Percentiles rank a stretch among this genome's conserved stretches.
Evolutionary conservation across 73 alveolate genomes (phyloP).

Genomic region (Tetrahymena thermophila): DNA sequence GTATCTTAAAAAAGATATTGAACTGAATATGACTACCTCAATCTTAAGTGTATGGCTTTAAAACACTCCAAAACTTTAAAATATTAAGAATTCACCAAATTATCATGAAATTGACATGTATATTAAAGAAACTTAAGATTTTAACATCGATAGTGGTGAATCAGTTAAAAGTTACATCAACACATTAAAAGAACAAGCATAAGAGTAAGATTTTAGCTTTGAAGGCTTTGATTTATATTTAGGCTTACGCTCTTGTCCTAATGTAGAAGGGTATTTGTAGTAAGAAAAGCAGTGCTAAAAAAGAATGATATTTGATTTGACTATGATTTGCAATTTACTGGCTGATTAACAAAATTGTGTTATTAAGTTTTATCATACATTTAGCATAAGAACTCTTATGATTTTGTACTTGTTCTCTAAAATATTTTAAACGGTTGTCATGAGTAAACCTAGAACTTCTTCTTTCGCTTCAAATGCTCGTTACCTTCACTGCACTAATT

Average conservation of each 20-base stretch:
- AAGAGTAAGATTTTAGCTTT: neutral
- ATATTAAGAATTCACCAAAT: neutral
- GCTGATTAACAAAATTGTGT: neutral
- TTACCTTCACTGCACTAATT: neutral
- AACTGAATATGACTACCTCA: neutral
- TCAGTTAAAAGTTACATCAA: neutral
- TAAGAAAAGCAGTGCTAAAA: neutral
- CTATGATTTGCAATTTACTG: neutral
- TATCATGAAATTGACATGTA: neutral
- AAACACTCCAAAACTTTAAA: neutral
- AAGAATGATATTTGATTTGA: neutral
- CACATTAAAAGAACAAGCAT: neutral
- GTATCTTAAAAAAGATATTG: neutral
- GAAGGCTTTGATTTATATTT: neutral
- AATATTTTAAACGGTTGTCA: neutral
- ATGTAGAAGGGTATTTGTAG: neutral
- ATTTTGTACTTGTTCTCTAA: neutral
- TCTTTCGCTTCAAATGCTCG: neutral
- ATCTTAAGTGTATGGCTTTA: neutral
- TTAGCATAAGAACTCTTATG: neutral
- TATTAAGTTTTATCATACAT: neutral
- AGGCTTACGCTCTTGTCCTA: neutral
- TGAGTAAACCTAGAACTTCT: neutral
- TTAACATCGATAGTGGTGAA: neutral
- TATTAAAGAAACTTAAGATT: neutral